These are phyloP conservation scores for Candida tropicalis DNA, from an alignment of 1,139 yeast species.

Conservation along the genomic window DNA sequence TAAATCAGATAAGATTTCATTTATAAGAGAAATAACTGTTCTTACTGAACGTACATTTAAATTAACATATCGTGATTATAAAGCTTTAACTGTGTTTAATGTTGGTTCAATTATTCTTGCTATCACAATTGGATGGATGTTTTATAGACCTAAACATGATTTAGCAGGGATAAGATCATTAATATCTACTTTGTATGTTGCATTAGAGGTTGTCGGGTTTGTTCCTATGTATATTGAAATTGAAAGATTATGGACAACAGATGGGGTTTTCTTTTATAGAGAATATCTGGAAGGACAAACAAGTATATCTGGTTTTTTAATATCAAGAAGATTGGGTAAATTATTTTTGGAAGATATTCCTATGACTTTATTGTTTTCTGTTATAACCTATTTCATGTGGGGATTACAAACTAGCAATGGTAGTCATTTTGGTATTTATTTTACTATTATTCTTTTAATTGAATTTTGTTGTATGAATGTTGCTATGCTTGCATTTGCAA, in stretches of 20 bases:
- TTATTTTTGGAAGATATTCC: constrained; percentile 71
- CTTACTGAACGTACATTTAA: constrained; percentile 58
- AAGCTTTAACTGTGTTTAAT: constrained; percentile 55
- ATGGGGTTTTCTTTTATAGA: constrained; percentile 69
- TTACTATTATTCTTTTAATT: constrained; percentile 57
- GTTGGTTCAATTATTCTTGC: constrained; percentile 62
- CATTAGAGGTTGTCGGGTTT: constrained; percentile 69
- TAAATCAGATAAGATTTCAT: constrained; percentile 31
- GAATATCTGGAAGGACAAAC: constrained; percentile 75
- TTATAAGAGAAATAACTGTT: constrained; percentile 51
- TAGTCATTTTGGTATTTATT: constrained; percentile 61
- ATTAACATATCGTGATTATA: constrained; percentile 60
- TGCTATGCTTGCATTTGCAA: constrained; percentile 59
- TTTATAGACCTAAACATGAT: constrained; percentile 62
- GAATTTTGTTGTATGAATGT: constrained; percentile 59
- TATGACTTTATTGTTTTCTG: constrained; percentile 58
- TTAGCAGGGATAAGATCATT: constrained; percentile 69
- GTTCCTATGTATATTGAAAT: constrained; percentile 70
- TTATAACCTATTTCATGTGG: constrained; percentile 75
- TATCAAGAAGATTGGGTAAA: constrained; percentile 69
- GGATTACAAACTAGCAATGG: constrained; percentile 47
- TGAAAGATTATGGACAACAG: constrained; percentile 69
- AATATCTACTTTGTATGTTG: constrained; percentile 64
- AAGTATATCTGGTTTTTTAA: constrained; percentile 65
- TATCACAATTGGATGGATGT: constrained; percentile 73